Base-by-base conservation (phyloP, 129 eudicot genomes). In the Escallonia herrerae region DNA sequence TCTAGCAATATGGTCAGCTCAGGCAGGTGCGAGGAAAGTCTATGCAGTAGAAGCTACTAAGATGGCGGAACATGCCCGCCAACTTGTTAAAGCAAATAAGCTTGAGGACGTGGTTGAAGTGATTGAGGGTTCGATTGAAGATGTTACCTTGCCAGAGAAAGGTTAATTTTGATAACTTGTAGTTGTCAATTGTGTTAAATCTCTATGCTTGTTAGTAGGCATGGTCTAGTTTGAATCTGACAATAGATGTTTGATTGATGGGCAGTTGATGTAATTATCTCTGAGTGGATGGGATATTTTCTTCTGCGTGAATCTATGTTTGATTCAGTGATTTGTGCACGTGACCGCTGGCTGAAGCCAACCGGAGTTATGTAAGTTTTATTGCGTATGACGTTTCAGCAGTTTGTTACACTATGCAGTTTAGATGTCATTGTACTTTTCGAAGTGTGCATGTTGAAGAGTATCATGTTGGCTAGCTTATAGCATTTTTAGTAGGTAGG, bases 201-300 rank as follows among this genome's bases (percentile, higher is more conserved):
- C 42, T 50, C 3, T 51, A n/a, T 3, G 56, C 12, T 51, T 51
- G 8, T 51, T 51, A n/a, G 11, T 11, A 6, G 58, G 14, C 14
- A 53, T 53, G 14, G n/a, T 53, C 7, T 53, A 11, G 38, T 43
- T 40, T 40, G 14, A 53, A 49, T 64, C 15, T 66, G 14, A 54
- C 38, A 46, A 43, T 56, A 15, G 22, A 56, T 72, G 33, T 48
- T 41, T 33, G 10, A 53, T 66, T 57, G 62, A 9, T 69, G 68
- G 42, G 68, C 90, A 94, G 99, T 94, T 80, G 99, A 94, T 84
- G 90, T 94, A 22, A 94, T 94, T 46, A 94, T 94, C 63, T 94
- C 99, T 0, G 99, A 94, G 74, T 94, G 99, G 99, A 94, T 94
- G 99, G 97, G 99, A 47, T 89, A 94, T 74, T 94, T 94, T 81